Conservation (phyloP, 352 stramenopile genomes). For the Pseudoperonospora humuli region DNA sequence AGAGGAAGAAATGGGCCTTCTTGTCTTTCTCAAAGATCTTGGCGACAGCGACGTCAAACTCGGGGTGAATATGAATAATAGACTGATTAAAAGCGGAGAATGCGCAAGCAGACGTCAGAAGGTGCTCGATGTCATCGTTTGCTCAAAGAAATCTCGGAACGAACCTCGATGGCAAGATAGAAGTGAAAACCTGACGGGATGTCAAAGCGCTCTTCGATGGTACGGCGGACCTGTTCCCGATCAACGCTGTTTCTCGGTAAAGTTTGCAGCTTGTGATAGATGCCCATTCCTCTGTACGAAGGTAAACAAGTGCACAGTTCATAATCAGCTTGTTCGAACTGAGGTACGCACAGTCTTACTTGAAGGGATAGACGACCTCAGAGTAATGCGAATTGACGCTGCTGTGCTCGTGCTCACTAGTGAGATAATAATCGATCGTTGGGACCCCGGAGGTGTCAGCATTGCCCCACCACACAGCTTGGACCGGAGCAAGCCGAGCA, state of each 20-base stretch:
- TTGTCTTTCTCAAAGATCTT: slow-evolving; percentile 41
- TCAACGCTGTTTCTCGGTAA: slow-evolving; percentile 30
- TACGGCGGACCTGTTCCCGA: slow-evolving; percentile 35
- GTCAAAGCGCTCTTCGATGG: slow-evolving; percentile 51
- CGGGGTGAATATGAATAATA: slow-evolving; percentile 62
- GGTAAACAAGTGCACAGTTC: neutral
- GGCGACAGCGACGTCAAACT: slow-evolving; percentile 50
- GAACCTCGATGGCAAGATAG: slow-evolving; percentile 59
- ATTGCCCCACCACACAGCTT: slow-evolving; percentile 73
- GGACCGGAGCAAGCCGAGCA: slow-evolving; percentile 48
- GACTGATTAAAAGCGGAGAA: slow-evolving; percentile 27
- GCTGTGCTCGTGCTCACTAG: slow-evolving; percentile 55
- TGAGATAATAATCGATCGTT: slow-evolving; percentile 61
- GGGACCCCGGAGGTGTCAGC: slow-evolving; percentile 61
- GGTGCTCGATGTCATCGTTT: neutral
- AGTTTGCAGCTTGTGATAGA: slow-evolving; percentile 44
- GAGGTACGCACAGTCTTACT: too few relatives aligned
- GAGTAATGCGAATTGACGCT: slow-evolving; percentile 46
- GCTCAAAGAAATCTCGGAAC: neutral
- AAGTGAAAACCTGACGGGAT: slow-evolving; percentile 45
- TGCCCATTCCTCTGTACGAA: slow-evolving; percentile 45
- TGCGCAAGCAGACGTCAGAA: neutral
- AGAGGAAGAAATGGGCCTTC: slow-evolving; percentile 50
- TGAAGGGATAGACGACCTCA: slow-evolving; percentile 48
- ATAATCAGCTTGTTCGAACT: neutral